Evolutionary conservation across 164 flowering plant species (phyloP).

Genomic region (Liriodendron chinense): DNA sequence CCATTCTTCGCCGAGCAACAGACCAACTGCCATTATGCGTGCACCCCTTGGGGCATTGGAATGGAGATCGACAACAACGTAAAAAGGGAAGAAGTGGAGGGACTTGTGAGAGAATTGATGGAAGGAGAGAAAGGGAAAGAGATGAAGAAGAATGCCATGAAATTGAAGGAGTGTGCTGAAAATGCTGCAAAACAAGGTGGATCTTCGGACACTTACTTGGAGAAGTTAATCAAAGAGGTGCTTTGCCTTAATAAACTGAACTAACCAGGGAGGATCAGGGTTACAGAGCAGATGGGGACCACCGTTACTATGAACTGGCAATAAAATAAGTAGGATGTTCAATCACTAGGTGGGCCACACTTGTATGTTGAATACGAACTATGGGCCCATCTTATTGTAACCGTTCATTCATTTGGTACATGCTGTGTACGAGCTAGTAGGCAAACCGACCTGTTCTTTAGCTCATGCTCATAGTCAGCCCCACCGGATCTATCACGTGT

Average conservation of each 20-base stretch:
- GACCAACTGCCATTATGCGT: slow-evolving; percentile 20
- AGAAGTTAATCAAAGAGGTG: slow-evolving; percentile 21
- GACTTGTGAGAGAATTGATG: slow-evolving; percentile 25
- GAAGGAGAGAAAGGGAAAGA: slow-evolving; percentile 27
- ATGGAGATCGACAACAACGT: slow-evolving; percentile 23
- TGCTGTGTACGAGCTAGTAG: too few relatives aligned
- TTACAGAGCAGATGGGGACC: too few relatives aligned
- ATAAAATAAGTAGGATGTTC: too few relatives aligned
- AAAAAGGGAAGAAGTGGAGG: slow-evolving; percentile 25
- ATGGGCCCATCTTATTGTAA: too few relatives aligned
- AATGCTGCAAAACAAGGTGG: slow-evolving; percentile 16
- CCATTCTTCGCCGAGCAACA: slow-evolving; percentile 32
- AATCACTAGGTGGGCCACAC: too few relatives aligned
- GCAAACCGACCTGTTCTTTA: too few relatives aligned
- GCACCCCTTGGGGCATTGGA: slow-evolving; percentile 26
- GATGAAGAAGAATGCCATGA: slow-evolving; percentile 24
- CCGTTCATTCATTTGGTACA: too few relatives aligned
- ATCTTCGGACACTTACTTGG: slow-evolving; percentile 19
- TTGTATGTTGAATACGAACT: too few relatives aligned
- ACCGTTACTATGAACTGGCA: too few relatives aligned
- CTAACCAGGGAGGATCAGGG: too few relatives aligned
- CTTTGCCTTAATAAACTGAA: neutral
- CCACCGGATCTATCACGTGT: too few relatives aligned
- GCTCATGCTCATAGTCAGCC: too few relatives aligned
- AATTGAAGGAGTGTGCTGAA: slow-evolving; percentile 20